phyloP scores from a whole-genome alignment of 495 filamentous ascomycete genomes.

The Trichocladium uniseriatum region DNA sequence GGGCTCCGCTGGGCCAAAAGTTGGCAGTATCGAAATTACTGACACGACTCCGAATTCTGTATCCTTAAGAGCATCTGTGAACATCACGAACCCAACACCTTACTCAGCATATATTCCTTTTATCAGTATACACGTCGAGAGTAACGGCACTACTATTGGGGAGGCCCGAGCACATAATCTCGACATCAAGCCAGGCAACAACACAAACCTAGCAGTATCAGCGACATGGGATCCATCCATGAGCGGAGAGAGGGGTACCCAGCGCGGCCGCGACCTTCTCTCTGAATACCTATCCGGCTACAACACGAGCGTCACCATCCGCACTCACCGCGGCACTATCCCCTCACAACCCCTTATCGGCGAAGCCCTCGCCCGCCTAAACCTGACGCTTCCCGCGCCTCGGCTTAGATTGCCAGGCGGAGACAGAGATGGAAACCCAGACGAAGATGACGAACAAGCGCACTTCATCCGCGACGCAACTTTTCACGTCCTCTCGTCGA shows the following conservation, averaged over 20 bases:
- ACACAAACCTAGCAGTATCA: conserved; percentile 57
- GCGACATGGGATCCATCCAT: conserved; percentile 65
- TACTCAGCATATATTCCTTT: conserved; percentile 76
- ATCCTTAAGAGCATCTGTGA: conserved; percentile 56
- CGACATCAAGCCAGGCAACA: conserved; percentile 55
- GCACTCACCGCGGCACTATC: conserved; percentile 57
- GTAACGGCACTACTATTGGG: conserved; percentile 65
- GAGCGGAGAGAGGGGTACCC: conserved; percentile 49
- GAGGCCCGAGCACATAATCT: conserved; percentile 57
- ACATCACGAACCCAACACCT: conserved; percentile 80
- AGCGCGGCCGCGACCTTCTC: conserved; percentile 60
- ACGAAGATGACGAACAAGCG: conserved; percentile 37
- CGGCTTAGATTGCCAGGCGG: conserved; percentile 34
- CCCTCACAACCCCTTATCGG: conserved; percentile 67
- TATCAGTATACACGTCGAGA: conserved; percentile 61
- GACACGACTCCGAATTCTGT: conserved; percentile 61
- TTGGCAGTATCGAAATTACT: conserved; percentile 55
- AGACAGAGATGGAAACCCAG: conserved; percentile 22
- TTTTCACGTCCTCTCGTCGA: conserved; percentile 78
- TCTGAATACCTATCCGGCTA: conserved; percentile 80
- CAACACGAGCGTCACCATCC: conserved; percentile 70
- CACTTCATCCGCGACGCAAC: conserved; percentile 79
- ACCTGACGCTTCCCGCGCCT: conserved; percentile 12
- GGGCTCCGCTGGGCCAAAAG: conserved; percentile 46
- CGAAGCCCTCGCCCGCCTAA: conserved; percentile 56